Base-by-base conservation (phyloP, 805 yeast species). In the Candida nitratophila region DNA sequence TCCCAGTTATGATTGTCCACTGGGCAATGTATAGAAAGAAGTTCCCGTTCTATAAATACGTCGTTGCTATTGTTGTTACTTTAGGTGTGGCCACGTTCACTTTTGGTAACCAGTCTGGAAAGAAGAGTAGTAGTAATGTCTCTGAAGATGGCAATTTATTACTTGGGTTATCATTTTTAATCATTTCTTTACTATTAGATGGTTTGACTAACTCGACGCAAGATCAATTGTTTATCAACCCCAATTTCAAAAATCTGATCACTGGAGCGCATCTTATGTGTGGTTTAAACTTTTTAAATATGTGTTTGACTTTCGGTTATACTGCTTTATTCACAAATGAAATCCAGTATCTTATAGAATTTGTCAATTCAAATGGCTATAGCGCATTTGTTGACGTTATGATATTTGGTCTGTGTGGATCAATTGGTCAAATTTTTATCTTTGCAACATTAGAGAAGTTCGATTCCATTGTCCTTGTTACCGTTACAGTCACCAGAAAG, bases 171-270 rank as follows among this genome's bases (percentile, higher is more conserved):
- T 52, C 62, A 0, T 74, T 83, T 45, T 68, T 91, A 33, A 50
- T 67, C 0, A 61, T 66, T 1, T 85, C 93, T 34, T 73, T 93
- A 61, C 62, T 91, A 17, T 68, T 93, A 27, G 99, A 91, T 61
- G 99, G 99, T 1, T 67, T 90, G 45, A 90, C 96, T 20, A 93
- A 91, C 65, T 86, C 96, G 2, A 82, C 96, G 0, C 99, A 91
- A 63, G 99, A 91, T 64, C 80, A 83, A 45, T 63, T 93, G 59
- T 83, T 91, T 61, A 75, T 75, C 46, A 53, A 64, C 8, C 68
- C 70, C 42, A 59, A 56, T 26, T 57, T 55, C 42, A 55, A 59
- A 14, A 30, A 39, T 3, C 44, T 46, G 20, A 66, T 90, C 37
- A 80, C 93, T 0, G 98, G 97, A 2, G 91, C 91, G 1, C 90